Conservation (phyloP, 208 protist genomes). For the Leishmania gerbilli region DNA sequence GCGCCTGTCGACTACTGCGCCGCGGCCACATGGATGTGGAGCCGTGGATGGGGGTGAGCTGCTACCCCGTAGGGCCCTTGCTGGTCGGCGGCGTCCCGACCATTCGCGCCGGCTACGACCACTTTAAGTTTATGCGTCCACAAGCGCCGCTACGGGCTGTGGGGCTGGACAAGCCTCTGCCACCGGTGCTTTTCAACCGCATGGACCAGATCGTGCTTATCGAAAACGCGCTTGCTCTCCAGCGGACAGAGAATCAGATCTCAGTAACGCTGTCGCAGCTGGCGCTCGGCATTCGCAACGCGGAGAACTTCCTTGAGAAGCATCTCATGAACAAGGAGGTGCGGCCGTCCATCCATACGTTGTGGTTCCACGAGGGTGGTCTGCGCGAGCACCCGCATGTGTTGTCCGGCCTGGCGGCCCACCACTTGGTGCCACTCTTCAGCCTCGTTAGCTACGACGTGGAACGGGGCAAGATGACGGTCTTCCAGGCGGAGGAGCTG, state of each 20-base stretch:
- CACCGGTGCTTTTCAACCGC: constrained; percentile 83
- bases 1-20: constrained; percentile 27
- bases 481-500: constrained; percentile 73
- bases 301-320: constrained; percentile 84
- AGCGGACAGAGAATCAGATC: constrained; percentile 84
- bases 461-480: constrained; percentile 82
- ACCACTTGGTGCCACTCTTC: constrained; percentile 91
- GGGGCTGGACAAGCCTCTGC: constrained; percentile 62
- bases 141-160: constrained; percentile 72
- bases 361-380: constrained; percentile 90
- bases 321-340: constrained; percentile 75
- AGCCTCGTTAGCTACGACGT: constrained; percentile 88
- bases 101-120: constrained; percentile 68
- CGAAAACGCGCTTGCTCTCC: constrained; percentile 85
- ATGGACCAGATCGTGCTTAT: constrained; percentile 84
- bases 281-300: constrained; percentile 80
- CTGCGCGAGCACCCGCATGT: constrained; percentile 79
- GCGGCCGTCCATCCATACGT: constrained; percentile 79
- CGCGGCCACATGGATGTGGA: constrained; percentile 66
- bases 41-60: constrained; percentile 81
- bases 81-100: constrained; percentile 59
- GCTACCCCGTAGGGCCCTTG: constrained; percentile 68
- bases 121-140: constrained; percentile 66
- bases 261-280: constrained; percentile 87
- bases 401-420: constrained; percentile 70